Base-by-base conservation (phyloP, 306 rosid genomes). In the Clitoria ternatea region DNA sequence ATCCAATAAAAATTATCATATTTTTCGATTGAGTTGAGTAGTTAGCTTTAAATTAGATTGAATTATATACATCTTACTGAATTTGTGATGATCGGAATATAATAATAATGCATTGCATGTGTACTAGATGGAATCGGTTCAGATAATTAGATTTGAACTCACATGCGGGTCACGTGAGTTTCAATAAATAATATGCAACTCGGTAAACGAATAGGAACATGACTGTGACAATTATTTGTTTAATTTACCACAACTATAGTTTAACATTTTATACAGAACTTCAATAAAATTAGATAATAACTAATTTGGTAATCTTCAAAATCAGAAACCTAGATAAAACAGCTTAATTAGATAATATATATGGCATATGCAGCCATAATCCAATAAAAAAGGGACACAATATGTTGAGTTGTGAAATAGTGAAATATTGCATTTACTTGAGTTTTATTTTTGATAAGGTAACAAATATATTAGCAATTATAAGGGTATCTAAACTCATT, bases 21-120 rank as follows among this genome's bases (percentile, higher is more conserved):
- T n/a, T n/a, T n/a, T n/a, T n/a, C n/a, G n/a, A n/a, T n/a, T n/a
- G n/a, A n/a, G n/a, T n/a, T n/a, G n/a, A n/a, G n/a, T n/a, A n/a
- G n/a, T n/a, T n/a, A n/a, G n/a, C n/a, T n/a, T n/a, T n/a, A n/a
- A n/a, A n/a, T n/a, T n/a, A n/a, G n/a, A n/a, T n/a, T n/a, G n/a
- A n/a, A n/a, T n/a, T n/a, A n/a, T n/a, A n/a, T n/a, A n/a, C n/a
- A n/a, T n/a, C 13, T 48, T 45, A 45, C 54, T 4, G 36, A 63
- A 44, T 43, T 4, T 14, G 37, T 30, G 3, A 48, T 32, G 27
- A 47, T 10, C 45, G 45, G 48, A 35, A 9, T 52, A 14, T 9
- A n/a, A n/a, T n/a, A n/a, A 29, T 35, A 60, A 39, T 68, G 73
- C 35, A 68, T 22, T 35, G 45, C 72, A 33, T 36, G 44, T 36